Evolutionary conservation across 1,139 yeast genomes (phyloP), one percentile per base, ranked within the genome.

Genomic region (Yamadazyma sp.): DNA sequence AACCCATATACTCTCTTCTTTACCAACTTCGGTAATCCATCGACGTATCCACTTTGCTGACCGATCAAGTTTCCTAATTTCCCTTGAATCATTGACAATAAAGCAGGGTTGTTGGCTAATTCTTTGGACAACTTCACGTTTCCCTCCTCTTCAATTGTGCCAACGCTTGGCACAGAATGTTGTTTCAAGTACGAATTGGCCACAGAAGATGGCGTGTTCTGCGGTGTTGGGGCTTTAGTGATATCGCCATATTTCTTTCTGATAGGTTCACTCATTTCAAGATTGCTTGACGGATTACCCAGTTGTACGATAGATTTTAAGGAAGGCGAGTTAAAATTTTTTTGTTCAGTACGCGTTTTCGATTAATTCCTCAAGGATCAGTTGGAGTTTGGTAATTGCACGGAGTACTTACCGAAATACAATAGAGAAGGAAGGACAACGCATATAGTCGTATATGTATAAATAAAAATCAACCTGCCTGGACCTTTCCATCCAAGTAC

Each of bases 171-270:
- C 47, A 82, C 79, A 10, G 31, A 28, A 47, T 81, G 79, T 46
- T 75, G 76, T 64, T 76, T 81, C 60, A 86, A 73, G 62, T 81
- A 89, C 37, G 92, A 84, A 46, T 81, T 82, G 34, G 87, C 78
- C 31, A 86, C 87, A 23, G 95, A 83, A 4, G 98, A 87, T 17
- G 99, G 99, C 1, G 99, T 92, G 73, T 92, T 92, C 61, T 94
- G 98, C 10, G 99, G 99, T 2, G 99, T 92, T 37, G 99, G 98
- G 4, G 98, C 98, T 59, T 84, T 82, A 51, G 95, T 85, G 53
- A 89, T 81, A 60, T 87, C 88, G 58, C 84, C 83, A 51, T 79
- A 66, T 58, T 81, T 77, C 64, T 68, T 75, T 66, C 79, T 79
- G 60, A 81, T 82, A 37, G 87, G 87, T 64, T 78, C 87, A 44